Percentiles rank a stretch among this genome's conserved stretches.
Conservation (phyloP, 148 eudicot species). For the Agrostemma githago region DNA sequence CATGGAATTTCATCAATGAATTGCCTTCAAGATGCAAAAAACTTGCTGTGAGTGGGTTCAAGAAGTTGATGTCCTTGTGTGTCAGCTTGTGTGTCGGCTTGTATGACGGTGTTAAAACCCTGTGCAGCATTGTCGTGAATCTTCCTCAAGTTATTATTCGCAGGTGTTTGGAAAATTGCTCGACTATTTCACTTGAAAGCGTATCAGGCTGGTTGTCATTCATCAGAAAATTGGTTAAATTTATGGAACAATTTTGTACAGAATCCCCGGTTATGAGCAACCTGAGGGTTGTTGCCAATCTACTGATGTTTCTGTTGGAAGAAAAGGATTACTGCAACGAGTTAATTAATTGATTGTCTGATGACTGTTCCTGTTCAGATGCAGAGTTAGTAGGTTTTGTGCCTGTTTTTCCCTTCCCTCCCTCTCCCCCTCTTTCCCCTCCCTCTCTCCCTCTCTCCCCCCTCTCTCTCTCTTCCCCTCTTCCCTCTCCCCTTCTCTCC, state of each 20-base stretch:
- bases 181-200: not conserved
- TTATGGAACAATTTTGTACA: not conserved
- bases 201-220: not conserved
- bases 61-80: not conserved
- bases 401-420: too few species aligned
- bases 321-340: not conserved
- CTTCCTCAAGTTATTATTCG: not conserved
- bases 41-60: not conserved
- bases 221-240: not conserved
- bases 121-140: not conserved
- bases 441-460: too few species aligned
- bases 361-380: too few species aligned
- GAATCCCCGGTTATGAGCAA: not conserved
- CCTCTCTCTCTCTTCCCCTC: too few species aligned
- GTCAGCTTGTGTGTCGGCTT: not conserved
- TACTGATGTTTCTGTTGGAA: not conserved
- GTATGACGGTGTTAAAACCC: not conserved
- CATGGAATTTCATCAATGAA: not conserved
- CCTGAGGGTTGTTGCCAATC: not conserved
- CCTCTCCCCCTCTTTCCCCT: too few species aligned
- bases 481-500: too few species aligned
- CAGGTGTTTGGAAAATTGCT: not conserved
- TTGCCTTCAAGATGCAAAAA: not conserved
- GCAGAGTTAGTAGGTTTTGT: too few species aligned
- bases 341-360: too few species aligned